Percentiles rank a stretch among this genome's conserved stretches.
Conservation (phyloP, 2,329 filamentous ascomycete genomes). For the Dothideomycetes sp. region DNA sequence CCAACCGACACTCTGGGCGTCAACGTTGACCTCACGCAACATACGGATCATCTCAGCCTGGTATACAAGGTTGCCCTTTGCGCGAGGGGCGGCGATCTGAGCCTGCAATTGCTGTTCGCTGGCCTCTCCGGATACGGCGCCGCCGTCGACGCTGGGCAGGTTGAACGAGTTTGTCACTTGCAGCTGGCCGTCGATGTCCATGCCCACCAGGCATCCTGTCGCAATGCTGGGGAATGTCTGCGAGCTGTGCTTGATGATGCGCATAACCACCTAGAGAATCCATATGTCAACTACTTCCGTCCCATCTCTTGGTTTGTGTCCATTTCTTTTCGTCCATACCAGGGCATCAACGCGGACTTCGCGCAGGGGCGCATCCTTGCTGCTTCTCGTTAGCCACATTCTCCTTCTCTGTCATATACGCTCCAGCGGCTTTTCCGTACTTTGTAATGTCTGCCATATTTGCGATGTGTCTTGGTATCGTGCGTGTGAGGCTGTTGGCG, state of each 20-base stretch:
- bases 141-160: slow-evolving; percentile 69
- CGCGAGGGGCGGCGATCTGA: slow-evolving; percentile 79
- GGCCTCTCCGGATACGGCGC: slow-evolving; percentile 57
- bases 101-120: slow-evolving; percentile 53
- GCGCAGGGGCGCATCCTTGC: slow-evolving; percentile 15
- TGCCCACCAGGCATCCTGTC: slow-evolving; percentile 84
- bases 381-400: slow-evolving; percentile 7
- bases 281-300: slow-evolving; percentile 1
- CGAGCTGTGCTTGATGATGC: slow-evolving; percentile 93
- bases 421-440: neutral
- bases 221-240: slow-evolving; percentile 79
- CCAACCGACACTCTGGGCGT: slow-evolving; percentile 96
- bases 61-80: slow-evolving; percentile 81
- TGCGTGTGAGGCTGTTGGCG: slow-evolving; percentile 6
- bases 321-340: slow-evolving; percentile 9
- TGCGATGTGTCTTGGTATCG: slow-evolving; percentile 29
- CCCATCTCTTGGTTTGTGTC: neutral
- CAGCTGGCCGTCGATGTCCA: slow-evolving; percentile 73
- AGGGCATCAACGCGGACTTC: slow-evolving; percentile 19
- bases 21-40: slow-evolving; percentile 92
- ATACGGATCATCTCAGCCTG: slow-evolving; percentile 97
- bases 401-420: neutral
- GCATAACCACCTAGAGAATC: slow-evolving; percentile 74
- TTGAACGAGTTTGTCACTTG: slow-evolving; percentile 94
- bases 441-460: slow-evolving; percentile 16